Evolutionary conservation across 768 basidiomycete genomes (phyloP).

Genomic region (Baorangia bicolor): DNA sequence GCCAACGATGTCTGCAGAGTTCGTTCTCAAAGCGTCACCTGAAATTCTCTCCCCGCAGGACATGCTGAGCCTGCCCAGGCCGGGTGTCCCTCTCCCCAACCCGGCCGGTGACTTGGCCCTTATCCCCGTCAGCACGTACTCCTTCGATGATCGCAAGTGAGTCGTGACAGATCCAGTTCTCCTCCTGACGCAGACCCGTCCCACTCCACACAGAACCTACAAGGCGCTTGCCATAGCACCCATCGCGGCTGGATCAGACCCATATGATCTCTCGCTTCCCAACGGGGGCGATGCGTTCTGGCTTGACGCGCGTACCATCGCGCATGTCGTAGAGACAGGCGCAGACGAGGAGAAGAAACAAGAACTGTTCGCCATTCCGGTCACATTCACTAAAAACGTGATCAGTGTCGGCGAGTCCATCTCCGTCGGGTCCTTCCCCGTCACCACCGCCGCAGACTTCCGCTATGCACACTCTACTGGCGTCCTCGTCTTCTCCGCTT

Average conservation of each 20-base stretch:
- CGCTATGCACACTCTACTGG: constrained; percentile 55
- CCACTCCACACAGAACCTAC: constrained; percentile 51
- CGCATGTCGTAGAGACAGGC: constrained; percentile 55
- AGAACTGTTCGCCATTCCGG: constrained; percentile 58
- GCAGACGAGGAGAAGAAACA: constrained; percentile 49
- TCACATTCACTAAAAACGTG: constrained; percentile 42
- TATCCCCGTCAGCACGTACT: constrained; percentile 65
- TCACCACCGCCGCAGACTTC: constrained; percentile 69
- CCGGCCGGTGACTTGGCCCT: constrained; percentile 65
- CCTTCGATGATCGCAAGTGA: constrained; percentile 72
- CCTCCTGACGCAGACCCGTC: neutral
- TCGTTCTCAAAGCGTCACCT: constrained; percentile 55
- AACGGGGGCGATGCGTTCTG: constrained; percentile 79
- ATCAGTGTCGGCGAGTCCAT: constrained; percentile 38
- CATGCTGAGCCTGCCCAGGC: constrained; percentile 66
- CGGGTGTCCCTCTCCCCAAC: constrained; percentile 67
- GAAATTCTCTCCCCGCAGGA: constrained; percentile 71
- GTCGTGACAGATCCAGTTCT: constrained; percentile 21
- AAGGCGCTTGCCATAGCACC: constrained; percentile 66
- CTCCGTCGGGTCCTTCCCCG: constrained; percentile 65
- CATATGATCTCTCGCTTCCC: constrained; percentile 57
- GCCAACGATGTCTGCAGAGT: constrained; percentile 38
- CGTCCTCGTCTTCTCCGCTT: constrained; percentile 80
- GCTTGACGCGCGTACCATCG: constrained; percentile 70
- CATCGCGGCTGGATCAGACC: constrained; percentile 48